Conservation (phyloP, 495 filamentous ascomycete species). For the Daldinia decipiens region DNA sequence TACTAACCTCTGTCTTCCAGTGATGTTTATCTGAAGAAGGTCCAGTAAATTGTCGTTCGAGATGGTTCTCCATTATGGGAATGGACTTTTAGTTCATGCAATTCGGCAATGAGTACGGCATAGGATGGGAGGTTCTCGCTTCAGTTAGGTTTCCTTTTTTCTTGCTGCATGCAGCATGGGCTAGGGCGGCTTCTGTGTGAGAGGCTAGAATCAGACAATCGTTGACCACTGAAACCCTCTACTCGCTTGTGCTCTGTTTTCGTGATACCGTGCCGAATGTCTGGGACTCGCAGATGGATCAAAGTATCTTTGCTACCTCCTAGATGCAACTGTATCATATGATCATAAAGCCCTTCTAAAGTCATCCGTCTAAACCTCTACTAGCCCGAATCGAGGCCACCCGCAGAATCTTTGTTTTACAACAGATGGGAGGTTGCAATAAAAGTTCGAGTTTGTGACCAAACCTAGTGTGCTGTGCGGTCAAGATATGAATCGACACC, state of each 20-base stretch:
- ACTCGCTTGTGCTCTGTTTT: slow-evolving; percentile 31
- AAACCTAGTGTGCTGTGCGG: slow-evolving; percentile 19
- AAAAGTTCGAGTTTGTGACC: slow-evolving; percentile 29
- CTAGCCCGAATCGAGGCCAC: slow-evolving; percentile 39
- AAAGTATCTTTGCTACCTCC: slow-evolving; percentile 11
- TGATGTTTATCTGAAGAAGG: slow-evolving; percentile 62
- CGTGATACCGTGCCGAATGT: slow-evolving; percentile 35
- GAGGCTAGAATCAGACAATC: slow-evolving; percentile 43
- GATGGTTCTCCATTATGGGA: neutral
- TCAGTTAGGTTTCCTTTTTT: slow-evolving; percentile 24
- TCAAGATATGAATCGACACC: slow-evolving; percentile 24
- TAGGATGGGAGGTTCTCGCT: slow-evolving; percentile 35
- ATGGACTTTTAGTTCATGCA: slow-evolving; percentile 15
- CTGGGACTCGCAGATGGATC: slow-evolving; percentile 29
- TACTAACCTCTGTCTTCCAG: slow-evolving; percentile 46
- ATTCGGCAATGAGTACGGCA: slow-evolving; percentile 19
- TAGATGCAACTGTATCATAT: slow-evolving; percentile 20
- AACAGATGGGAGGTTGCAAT: slow-evolving; percentile 33
- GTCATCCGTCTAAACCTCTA: slow-evolving; percentile 23
- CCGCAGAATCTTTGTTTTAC: slow-evolving; percentile 44
- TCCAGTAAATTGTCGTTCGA: slow-evolving; percentile 47
- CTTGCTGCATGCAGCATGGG: slow-evolving; percentile 26
- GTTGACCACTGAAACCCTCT: slow-evolving; percentile 33
- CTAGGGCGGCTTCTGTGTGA: slow-evolving; percentile 33
- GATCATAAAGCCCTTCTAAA: slow-evolving; percentile 15